Evolutionary conservation across 148 eudicot genomes (phyloP).

Genomic region (Fagopyrum tataricum): DNA sequence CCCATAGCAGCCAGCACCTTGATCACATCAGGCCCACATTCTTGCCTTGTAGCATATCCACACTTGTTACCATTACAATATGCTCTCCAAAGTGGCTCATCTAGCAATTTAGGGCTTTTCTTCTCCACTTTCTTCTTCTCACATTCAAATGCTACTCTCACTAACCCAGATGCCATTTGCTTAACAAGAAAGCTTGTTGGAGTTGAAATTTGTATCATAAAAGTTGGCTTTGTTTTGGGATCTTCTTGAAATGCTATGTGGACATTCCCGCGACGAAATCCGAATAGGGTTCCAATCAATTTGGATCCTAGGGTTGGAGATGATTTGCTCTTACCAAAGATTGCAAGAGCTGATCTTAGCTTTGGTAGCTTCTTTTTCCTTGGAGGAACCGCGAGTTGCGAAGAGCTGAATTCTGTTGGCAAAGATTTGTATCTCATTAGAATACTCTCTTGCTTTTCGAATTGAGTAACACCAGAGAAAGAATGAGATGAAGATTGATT

Average conservation of each 20-base stretch:
- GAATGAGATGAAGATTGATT: too few relatives aligned
- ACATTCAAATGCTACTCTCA: constrained; percentile 70
- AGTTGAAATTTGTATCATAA: constrained; percentile 51
- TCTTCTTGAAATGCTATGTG: constrained; percentile 48
- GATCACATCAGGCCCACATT: constrained; percentile 26
- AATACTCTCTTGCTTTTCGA: background rate
- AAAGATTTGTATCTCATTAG: background rate
- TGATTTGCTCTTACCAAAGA: background rate
- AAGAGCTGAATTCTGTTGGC: background rate
- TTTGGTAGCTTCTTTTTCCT: background rate
- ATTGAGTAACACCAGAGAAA: constrained; percentile 12
- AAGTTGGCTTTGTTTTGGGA: constrained; percentile 35
- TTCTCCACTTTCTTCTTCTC: background rate
- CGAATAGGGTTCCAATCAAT: constrained; percentile 58
- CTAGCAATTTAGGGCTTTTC: constrained; percentile 27
- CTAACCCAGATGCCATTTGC: constrained; percentile 72
- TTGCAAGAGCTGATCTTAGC: background rate
- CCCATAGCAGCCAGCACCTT: constrained; percentile 39
- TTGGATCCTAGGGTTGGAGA: background rate
- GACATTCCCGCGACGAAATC: constrained; percentile 59
- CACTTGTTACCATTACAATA: constrained; percentile 65
- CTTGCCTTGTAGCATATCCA: constrained; percentile 45
- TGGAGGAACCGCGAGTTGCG: background rate
- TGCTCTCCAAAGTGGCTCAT: constrained; percentile 58
- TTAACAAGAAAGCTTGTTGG: constrained; percentile 44